A percentile compares a stretch with the other conserved stretches of the same genome.
Evolutionary conservation across 129 eudicot genomes (phyloP).

Genomic region (Mikania micrantha): DNA sequence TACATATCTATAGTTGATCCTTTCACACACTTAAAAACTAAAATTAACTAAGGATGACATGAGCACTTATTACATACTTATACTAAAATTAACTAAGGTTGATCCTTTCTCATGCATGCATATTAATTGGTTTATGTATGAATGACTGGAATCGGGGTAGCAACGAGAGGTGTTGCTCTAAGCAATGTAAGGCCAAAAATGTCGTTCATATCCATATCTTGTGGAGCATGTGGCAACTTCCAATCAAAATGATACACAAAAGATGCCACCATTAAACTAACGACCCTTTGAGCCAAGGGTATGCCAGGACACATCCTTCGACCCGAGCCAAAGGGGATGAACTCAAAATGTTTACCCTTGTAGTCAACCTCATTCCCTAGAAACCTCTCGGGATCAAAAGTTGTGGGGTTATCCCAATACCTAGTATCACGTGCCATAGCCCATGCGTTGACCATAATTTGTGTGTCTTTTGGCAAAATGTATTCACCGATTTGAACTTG

Average conservation of each 20-base stretch:
- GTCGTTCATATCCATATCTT: neutral
- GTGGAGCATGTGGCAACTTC: neutral
- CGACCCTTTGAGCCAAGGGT: neutral
- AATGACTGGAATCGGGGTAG: neutral
- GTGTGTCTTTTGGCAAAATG: neutral
- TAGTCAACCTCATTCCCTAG: neutral
- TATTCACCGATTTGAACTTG: neutral
- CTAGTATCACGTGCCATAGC: neutral
- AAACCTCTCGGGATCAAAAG: neutral
- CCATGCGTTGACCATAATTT: neutral
- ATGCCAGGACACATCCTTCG: neutral
- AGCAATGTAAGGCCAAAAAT: neutral
- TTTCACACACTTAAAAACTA: too few species aligned
- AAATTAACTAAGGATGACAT: too few species aligned
- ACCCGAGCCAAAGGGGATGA: neutral
- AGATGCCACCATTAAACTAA: neutral
- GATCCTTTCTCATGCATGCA: too few species aligned
- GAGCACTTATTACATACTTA: too few species aligned
- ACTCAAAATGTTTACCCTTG: neutral
- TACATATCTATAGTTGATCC: too few species aligned
- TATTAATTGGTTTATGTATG: neutral
- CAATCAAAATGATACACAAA: constrained; percentile 4
- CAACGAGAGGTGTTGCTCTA: neutral
- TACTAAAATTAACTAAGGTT: too few species aligned
- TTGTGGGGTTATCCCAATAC: neutral